Evolutionary conservation across 2,329 filamentous ascomycete species (phyloP), one percentile per base, ranked within the genome.

Genomic region (Thielaviopsis punctulata): DNA sequence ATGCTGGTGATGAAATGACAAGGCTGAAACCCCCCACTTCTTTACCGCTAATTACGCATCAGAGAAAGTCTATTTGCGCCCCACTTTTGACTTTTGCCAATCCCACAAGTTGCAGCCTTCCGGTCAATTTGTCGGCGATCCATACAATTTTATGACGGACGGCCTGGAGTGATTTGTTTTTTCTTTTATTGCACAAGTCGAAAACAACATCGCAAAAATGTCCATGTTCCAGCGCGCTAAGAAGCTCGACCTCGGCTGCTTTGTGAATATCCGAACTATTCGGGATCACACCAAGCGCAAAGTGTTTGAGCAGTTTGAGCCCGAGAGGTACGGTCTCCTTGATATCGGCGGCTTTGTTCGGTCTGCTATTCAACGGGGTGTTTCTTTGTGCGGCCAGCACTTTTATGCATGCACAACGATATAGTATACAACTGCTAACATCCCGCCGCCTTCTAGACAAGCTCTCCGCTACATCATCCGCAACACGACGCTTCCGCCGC

Each of bases 221-320:
- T 82, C 86, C 47, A 85, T 89, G 71, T 95, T 95, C 69, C 53
- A 55, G 49, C 76, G 88, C 61, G 75, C 88, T 27, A 94, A 94
- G 69, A 89, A 82, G 73, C 80, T 95, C 60, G 88, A 96, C 61
- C 71, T 96, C 59, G 82, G 84, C 65, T 86, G 86, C 65, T 95
- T 85, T 64, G 68, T 93, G 69, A 95, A 95, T 64, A 79, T 83
- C 65, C 82, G 83, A 59, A 77, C 86, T 59, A 84, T 98, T 64
- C 86, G 92, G 61, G 92, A 98, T 68, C 87, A 96, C 71, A 89
- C 88, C 52, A 98, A 96, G 78, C 84, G 92, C 62, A 90, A 93
- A 71, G 86, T 88, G 55, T 95, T 89, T 62, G 84, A 84, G 63
- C 75, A 87, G 64, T 73, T 83, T 63, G 92, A 98, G 71, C 79